phyloP scores from a whole-genome alignment of 305 asterid genomes.

The Fraxinus nigra region DNA sequence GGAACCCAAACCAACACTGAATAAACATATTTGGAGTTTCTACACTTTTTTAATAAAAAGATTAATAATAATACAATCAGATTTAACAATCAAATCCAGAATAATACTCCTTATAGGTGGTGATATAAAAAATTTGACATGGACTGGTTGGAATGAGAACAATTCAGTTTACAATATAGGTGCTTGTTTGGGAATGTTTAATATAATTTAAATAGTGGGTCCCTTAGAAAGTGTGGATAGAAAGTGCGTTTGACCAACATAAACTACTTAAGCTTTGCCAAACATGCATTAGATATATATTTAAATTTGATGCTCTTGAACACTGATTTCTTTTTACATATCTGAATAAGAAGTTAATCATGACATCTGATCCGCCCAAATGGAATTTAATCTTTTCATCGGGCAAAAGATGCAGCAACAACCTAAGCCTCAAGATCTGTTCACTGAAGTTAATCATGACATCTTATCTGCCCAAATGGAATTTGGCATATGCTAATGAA shows the following conservation, averaged over 20 bases:
- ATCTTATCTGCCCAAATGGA: neutral
- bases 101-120: neutral
- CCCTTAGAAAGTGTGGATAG: neutral
- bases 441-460: neutral
- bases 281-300: neutral
- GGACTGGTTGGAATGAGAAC: neutral
- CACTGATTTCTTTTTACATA: neutral
- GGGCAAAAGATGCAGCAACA: neutral
- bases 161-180: neutral
- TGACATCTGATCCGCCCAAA: neutral
- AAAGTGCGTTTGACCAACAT: neutral
- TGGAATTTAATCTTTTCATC: neutral
- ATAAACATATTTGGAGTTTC: neutral
- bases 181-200: neutral
- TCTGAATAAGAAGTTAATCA: neutral
- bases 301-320: neutral
- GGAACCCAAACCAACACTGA: neutral
- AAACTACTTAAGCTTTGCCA: neutral
- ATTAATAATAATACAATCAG: neutral
- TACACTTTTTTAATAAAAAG: neutral
- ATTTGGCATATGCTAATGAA: neutral
- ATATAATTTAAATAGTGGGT: neutral
- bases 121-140: neutral
- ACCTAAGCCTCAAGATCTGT: neutral
- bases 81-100: neutral